Evolutionary conservation across 805 yeast genomes (phyloP).

Genomic region (Kodamaea nitidulidarum): DNA sequence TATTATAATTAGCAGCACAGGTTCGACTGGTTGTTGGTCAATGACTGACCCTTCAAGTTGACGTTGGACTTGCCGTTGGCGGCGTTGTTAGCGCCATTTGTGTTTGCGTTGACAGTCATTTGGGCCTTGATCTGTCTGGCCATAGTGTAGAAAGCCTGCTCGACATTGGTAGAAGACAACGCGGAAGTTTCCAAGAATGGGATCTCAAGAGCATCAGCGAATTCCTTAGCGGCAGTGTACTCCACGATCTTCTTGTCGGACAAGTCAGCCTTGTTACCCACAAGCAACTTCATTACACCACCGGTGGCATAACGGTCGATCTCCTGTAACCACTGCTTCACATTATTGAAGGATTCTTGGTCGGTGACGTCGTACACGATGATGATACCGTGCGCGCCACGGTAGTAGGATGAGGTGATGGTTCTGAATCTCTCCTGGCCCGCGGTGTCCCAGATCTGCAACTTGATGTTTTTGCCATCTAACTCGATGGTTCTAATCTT

Average conservation of each 20-base stretch:
- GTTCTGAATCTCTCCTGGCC: constrained; percentile 99
- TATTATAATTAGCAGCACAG: constrained; percentile 32
- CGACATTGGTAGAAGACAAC: constrained; percentile 90
- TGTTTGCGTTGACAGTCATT: constrained; percentile 65
- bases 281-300: constrained; percentile 91
- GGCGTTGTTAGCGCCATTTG: constrained; percentile 20
- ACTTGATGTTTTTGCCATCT: constrained; percentile 94
- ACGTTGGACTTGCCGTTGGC: constrained; percentile 57
- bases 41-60: constrained; percentile 66
- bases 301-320: constrained; percentile 98
- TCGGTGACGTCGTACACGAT: constrained; percentile 98
- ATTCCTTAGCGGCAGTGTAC: constrained; percentile 93
- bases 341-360: constrained; percentile 93
- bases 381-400: constrained; percentile 98
- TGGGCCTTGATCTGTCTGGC: constrained; percentile 97
- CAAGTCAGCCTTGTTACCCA: constrained; percentile 95
- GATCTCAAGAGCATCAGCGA: constrained; percentile 90
- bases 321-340: constrained; percentile 97
- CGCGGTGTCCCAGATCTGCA: constrained; percentile 99
- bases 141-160: constrained; percentile 98
- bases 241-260: constrained; percentile 93
- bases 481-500: constrained; percentile 84
- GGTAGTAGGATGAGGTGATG: constrained; percentile 92
- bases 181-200: constrained; percentile 97
- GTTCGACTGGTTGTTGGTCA: constrained; percentile 37